These are phyloP conservation scores for Echria macrotheca DNA, from an alignment of 495 filamentous ascomycete species.

Conservation along the genomic window DNA sequence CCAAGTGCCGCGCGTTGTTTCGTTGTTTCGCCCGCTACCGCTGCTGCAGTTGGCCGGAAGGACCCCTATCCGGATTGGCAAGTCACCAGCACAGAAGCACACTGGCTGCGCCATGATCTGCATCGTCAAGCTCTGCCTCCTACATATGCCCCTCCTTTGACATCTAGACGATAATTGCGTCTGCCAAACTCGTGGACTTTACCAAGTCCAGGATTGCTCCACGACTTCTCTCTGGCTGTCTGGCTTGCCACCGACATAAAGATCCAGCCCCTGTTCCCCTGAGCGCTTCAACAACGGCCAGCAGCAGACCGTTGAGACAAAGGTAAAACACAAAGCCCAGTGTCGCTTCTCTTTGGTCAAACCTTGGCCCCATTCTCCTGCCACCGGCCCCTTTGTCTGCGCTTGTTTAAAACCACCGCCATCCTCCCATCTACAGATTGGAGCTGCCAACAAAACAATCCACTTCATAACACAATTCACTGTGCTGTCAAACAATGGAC, in stretches of 20 bases:
- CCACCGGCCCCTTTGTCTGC: neutral
- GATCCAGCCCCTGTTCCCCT: too few relatives aligned
- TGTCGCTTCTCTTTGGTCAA: neutral
- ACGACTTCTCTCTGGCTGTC: neutral
- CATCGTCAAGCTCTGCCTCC: neutral
- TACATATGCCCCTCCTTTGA: neutral
- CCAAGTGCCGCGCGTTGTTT: slow-evolving; percentile 1
- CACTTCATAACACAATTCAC: neutral
- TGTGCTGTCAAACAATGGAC: slow-evolving; percentile 11
- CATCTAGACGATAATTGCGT: too few relatives aligned
- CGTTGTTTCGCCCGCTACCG: neutral
- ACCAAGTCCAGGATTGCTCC: neutral
- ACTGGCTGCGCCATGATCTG: neutral
- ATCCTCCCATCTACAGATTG: neutral
- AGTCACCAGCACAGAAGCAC: neutral
- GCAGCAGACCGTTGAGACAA: neutral
- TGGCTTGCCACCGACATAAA: neutral
- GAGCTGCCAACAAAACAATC: too few relatives aligned
- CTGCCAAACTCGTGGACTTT: neutral
- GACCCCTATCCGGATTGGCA: neutral
- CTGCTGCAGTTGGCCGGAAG: neutral
- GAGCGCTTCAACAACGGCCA: neutral
- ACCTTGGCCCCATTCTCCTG: neutral
- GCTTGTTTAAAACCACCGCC: neutral
- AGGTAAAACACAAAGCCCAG: slow-evolving; percentile 1